Percentiles rank a stretch among this genome's conserved stretches.
Evolutionary conservation across 2,329 filamentous ascomycete species (phyloP).

Genomic region (Xylaria sp.): DNA sequence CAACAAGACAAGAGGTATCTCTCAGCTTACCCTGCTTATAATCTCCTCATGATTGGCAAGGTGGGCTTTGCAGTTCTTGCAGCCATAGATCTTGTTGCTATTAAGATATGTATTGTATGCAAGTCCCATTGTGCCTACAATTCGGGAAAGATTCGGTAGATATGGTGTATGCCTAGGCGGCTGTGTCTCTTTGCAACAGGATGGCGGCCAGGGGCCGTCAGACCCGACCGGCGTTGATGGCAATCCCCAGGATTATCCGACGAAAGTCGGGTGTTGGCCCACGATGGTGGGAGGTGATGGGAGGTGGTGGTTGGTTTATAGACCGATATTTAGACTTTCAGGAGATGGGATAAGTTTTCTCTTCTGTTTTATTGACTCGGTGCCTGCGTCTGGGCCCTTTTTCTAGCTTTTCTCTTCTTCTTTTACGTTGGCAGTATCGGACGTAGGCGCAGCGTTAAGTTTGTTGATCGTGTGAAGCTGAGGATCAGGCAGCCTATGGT

Average conservation of each 20-base stretch:
- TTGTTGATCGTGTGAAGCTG: not conserved
- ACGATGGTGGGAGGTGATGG: not conserved
- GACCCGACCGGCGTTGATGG: not conserved
- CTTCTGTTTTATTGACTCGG: not conserved
- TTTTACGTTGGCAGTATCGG: not conserved
- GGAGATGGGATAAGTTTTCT: not conserved
- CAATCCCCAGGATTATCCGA: not conserved
- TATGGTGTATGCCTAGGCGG: not conserved
- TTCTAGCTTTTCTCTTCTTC: not conserved
- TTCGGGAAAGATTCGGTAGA: not conserved
- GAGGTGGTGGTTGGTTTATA: not conserved
- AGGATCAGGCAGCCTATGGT: not conserved
- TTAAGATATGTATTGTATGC: conserved; percentile 92
- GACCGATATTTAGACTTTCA: not conserved
- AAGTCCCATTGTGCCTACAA: conserved; percentile 75
- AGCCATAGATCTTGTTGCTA: conserved; percentile 88
- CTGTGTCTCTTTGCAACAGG: not conserved
- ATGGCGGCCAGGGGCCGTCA: not conserved
- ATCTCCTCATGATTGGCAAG: conserved; percentile 96
- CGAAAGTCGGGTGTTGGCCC: not conserved
- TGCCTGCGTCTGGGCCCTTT: not conserved
- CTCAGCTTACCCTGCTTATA: conserved; percentile 79
- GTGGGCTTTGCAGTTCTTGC: conserved; percentile 95
- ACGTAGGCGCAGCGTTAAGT: not conserved
- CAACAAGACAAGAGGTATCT: not conserved